These are phyloP conservation scores for Colletotrichum aenigma DNA, from an alignment of 2,329 filamentous ascomycete genomes.

Conservation along the genomic window DNA sequence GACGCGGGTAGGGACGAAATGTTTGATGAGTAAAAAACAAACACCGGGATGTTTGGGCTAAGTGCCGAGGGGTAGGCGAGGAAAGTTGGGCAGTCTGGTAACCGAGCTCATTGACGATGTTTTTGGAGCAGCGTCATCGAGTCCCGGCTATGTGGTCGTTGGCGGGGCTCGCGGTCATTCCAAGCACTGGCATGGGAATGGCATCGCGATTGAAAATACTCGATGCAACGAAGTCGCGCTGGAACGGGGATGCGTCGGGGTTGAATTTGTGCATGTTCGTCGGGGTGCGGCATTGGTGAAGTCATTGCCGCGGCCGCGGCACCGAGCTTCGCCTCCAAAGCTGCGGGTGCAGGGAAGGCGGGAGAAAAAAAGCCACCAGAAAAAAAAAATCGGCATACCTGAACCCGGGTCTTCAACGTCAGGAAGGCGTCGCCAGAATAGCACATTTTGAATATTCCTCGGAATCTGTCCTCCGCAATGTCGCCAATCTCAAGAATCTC, in stretches of 20 bases:
- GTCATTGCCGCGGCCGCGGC: background rate
- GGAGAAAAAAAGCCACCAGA: slow-evolving; percentile 5
- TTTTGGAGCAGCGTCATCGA: background rate
- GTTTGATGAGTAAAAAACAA: slow-evolving; percentile 20
- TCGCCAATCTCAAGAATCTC: slow-evolving; percentile 98
- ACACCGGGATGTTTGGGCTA: background rate
- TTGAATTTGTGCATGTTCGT: background rate
- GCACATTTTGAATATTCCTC: slow-evolving; percentile 99
- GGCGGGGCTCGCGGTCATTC: background rate
- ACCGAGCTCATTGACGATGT: background rate
- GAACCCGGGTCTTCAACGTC: slow-evolving; percentile 93
- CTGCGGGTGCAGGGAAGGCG: background rate
- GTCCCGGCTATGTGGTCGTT: background rate
- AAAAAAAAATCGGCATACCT: slow-evolving; percentile 56
- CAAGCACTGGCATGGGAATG: background rate
- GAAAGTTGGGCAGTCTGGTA: background rate
- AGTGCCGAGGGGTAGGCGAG: background rate
- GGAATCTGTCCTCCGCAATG: slow-evolving; percentile 93
- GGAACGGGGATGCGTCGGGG: background rate
- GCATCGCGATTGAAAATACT: background rate
- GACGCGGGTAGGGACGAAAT: slow-evolving; percentile 5
- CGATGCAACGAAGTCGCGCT: background rate
- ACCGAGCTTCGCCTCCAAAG: background rate
- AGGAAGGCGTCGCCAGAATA: slow-evolving; percentile 95
- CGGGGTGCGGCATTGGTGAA: background rate